Conservation (phyloP, 169 alveolate genomes). For the Ichthyophthirius multifiliis region DNA sequence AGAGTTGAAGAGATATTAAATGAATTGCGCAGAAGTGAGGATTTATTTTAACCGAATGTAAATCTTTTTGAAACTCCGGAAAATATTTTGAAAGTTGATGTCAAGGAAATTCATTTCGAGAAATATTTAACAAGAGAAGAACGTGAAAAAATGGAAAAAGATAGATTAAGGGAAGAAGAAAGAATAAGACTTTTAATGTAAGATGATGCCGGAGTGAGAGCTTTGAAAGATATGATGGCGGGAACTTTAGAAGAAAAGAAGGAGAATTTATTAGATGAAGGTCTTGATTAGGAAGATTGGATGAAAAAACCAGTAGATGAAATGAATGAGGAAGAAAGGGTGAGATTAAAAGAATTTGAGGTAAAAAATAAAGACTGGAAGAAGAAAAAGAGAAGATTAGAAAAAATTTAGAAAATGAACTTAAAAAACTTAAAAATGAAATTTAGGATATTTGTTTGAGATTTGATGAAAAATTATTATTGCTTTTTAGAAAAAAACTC, state of each 20-base stretch:
- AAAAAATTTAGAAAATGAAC: conserved; percentile 81
- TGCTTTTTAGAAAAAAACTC: conserved; percentile 76
- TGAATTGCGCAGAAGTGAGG: conserved; percentile 68
- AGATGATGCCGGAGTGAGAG: conserved; percentile 85
- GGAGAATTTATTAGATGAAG: conserved; percentile 61
- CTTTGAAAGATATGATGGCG: conserved; percentile 83
- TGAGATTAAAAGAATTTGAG: conserved; percentile 79
- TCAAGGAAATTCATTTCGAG: conserved; percentile 70
- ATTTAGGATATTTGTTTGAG: conserved; percentile 72
- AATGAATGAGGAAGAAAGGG: conserved; percentile 85
- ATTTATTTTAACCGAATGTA: conserved; percentile 59
- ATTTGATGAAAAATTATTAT: conserved; percentile 77
- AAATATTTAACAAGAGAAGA: conserved; percentile 82
- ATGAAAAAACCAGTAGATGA: conserved; percentile 81
- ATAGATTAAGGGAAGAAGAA: conserved; percentile 79
- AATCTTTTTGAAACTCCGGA: conserved; percentile 78
- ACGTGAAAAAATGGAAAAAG: conserved; percentile 74
- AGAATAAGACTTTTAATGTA: conserved; percentile 78
- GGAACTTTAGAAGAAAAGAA: conserved; percentile 81
- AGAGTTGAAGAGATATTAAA: conserved; percentile 72
- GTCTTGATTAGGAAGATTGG: conserved; percentile 85
- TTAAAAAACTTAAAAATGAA: conserved; percentile 78
- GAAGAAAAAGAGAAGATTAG: conserved; percentile 86
- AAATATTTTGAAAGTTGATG: conserved; percentile 71
- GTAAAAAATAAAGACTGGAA: conserved; percentile 70